A percentile compares a stretch with the other conserved stretches of the same genome.
Conservation (phyloP, 73 alveolate genomes). For the Tetrahymena thermophila region DNA sequence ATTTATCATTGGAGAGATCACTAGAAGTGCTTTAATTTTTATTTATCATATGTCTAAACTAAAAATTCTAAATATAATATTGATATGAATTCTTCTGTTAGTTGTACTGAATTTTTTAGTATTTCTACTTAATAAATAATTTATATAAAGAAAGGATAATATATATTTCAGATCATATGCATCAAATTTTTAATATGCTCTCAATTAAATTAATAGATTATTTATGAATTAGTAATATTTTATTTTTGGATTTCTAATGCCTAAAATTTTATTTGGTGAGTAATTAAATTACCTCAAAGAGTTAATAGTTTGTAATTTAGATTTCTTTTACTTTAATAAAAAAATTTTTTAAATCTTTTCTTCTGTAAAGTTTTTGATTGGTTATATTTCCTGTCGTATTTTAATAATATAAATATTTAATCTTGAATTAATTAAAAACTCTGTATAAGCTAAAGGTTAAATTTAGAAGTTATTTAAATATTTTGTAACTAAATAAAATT, state of each 20-base stretch:
- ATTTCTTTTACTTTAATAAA: no score
- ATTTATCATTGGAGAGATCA: neutral
- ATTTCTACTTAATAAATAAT: neutral
- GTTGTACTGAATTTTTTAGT: neutral
- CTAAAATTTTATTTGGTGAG: neutral
- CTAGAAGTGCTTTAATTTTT: neutral
- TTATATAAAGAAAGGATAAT: neutral
- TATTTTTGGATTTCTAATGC: neutral
- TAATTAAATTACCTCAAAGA: neutral
- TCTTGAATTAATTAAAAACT: neutral
- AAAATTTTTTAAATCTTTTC: neutral
- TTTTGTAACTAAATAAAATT: neutral
- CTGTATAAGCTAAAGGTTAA: neutral
- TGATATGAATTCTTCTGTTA: neutral
- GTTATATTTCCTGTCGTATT: neutral
- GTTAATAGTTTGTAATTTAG: neutral
- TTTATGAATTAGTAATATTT: no score
- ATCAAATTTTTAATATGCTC: no score
- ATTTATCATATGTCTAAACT: neutral
- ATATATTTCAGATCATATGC: no score
- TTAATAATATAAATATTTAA: neutral
- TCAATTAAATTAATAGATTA: no score
- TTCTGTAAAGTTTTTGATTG: neutral
- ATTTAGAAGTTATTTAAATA: neutral
- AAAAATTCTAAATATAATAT: no score